These are phyloP conservation scores for Didymella sp. DNA, from an alignment of 2,329 filamentous ascomycete species.

Conservation along the genomic window DNA sequence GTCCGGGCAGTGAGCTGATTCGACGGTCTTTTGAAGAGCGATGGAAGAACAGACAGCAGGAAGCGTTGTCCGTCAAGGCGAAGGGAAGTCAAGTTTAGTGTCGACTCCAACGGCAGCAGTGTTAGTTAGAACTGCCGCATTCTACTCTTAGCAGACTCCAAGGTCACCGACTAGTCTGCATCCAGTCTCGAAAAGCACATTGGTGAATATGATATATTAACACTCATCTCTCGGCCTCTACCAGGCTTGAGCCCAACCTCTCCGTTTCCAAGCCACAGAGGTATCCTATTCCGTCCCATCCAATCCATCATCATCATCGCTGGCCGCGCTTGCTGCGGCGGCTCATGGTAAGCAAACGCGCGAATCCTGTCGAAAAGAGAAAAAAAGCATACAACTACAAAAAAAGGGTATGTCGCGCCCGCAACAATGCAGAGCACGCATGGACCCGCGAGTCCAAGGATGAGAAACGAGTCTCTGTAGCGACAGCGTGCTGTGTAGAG, in stretches of 20 bases:
- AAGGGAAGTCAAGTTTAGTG: too few species aligned
- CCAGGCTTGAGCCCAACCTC: background rate
- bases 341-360: conserved; percentile 7
- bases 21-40: too few species aligned
- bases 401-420: conserved; percentile 13
- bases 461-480: conserved; percentile 7
- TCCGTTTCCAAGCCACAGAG: conserved; percentile 9
- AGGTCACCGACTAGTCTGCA: too few species aligned
- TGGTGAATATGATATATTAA: background rate
- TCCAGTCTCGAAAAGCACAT: too few species aligned
- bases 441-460: background rate
- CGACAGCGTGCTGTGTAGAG: conserved; percentile 16
- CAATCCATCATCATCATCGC: conserved; percentile 19
- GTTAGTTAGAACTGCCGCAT: too few species aligned
- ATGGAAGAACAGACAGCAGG: too few species aligned
- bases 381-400: conserved; percentile 20
- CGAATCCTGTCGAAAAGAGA: conserved; percentile 1
- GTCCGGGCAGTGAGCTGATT: too few species aligned
- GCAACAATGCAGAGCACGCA: conserved; percentile 12
- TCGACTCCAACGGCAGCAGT: too few species aligned
- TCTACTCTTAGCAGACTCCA: too few species aligned
- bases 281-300: too few species aligned
- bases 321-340: too few species aligned
- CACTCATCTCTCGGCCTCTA: background rate
- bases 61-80: too few species aligned